Conservation (phyloP, 2,329 filamentous ascomycete species). For the Geoglossum cookeanum region DNA sequence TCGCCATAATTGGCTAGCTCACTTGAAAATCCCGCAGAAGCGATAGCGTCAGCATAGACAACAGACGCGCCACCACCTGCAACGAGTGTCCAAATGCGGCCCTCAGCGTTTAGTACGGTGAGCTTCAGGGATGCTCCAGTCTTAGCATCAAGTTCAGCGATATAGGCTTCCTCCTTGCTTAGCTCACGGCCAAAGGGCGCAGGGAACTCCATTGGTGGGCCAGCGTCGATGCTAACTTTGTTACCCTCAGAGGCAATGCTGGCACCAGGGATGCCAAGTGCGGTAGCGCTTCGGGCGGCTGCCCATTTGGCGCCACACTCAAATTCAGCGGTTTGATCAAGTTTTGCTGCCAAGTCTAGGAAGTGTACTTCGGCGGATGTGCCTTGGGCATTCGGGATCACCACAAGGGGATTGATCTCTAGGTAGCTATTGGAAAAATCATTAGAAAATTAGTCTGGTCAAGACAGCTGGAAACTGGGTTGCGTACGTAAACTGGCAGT, state of each 20-base stretch:
- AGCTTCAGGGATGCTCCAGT: slow-evolving; percentile 97
- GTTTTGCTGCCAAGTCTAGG: slow-evolving; percentile 94
- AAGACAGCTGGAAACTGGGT: not conserved
- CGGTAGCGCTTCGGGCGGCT: slow-evolving; percentile 74
- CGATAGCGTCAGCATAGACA: slow-evolving; percentile 97
- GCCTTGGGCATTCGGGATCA: slow-evolving; percentile 81
- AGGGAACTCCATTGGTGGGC: slow-evolving; percentile 96
- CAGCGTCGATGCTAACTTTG: slow-evolving; percentile 86
- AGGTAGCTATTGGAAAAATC: slow-evolving; percentile 43
- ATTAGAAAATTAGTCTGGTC: not conserved
- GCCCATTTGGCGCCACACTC: slow-evolving; percentile 99
- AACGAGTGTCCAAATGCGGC: slow-evolving; percentile 94
- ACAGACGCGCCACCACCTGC: slow-evolving; percentile 98
- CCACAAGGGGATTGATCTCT: slow-evolving; percentile 97
- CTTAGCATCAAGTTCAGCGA: slow-evolving; percentile 96
- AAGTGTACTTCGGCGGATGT: slow-evolving; percentile 94
- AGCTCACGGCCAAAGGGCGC: slow-evolving; percentile 97
- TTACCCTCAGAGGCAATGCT: slow-evolving; percentile 39
- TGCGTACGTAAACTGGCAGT: slow-evolving; percentile 82
- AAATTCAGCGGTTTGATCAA: slow-evolving; percentile 97
- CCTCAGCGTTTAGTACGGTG: slow-evolving; percentile 78
- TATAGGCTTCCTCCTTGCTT: slow-evolving; percentile 98
- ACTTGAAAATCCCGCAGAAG: slow-evolving; percentile 81
- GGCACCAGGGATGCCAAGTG: slow-evolving; percentile 61
- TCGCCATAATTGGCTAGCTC: slow-evolving; percentile 99